phyloP scores from a whole-genome alignment of 495 filamentous ascomycete genomes.

The Aspergillus asperescens region DNA sequence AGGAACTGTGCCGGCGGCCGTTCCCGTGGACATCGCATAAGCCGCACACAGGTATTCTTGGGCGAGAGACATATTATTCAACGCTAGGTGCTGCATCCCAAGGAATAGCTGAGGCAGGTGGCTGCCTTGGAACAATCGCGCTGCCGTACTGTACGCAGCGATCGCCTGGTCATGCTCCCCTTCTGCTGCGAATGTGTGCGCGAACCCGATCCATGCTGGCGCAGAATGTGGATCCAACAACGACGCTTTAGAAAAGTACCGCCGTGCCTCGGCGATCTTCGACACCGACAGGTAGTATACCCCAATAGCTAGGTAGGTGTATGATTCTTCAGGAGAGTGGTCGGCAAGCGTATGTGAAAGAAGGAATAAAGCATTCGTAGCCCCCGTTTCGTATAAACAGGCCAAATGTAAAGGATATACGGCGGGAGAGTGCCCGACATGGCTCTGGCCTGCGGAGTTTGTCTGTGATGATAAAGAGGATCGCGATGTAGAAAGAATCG shows the following conservation, averaged over 20 bases:
- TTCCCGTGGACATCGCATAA: constrained; percentile 62
- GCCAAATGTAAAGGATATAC: constrained; percentile 89
- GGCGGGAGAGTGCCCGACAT: constrained; percentile 80
- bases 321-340: constrained; percentile 82
- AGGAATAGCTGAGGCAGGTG: constrained; percentile 95
- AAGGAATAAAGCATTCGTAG: constrained; percentile 84
- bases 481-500: constrained; percentile 59
- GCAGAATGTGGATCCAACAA: constrained; percentile 98
- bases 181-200: constrained; percentile 99
- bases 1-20: constrained; percentile 33
- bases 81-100: constrained; percentile 94
- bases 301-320: constrained; percentile 88
- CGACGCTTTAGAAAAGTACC: constrained; percentile 94
- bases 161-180: constrained; percentile 99
- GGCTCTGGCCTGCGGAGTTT: constrained; percentile 35
- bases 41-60: constrained; percentile 92
- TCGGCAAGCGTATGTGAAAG: constrained; percentile 94
- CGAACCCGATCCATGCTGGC: constrained; percentile 98
- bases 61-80: constrained; percentile 93
- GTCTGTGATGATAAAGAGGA: constrained; percentile 23
- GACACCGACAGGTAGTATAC: constrained; percentile 88
- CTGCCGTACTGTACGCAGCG: constrained; percentile 93
- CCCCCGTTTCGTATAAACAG: constrained; percentile 80
- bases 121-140: constrained; percentile 91
- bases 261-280: constrained; percentile 86